Base-by-base conservation (phyloP, 768 basidiomycete species). In the Amanita fuliginea region DNA sequence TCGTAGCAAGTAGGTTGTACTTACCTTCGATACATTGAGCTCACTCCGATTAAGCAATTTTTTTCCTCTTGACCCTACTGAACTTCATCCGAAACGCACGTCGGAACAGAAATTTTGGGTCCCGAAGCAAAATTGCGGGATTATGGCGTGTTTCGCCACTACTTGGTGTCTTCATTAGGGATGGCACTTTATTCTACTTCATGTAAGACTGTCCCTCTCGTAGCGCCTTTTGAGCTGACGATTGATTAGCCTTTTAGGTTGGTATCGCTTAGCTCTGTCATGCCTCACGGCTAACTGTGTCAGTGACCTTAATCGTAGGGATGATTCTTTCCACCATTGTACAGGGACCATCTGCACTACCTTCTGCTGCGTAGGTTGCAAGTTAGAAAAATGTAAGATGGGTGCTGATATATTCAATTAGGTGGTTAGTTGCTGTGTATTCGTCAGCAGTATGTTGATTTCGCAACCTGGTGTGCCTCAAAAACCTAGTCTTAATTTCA, bases 371-470 rank as follows among this genome's bases (percentile, higher is more conserved):
- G 44, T 46, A 21, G 16, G 44, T 46, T 7, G 24, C 42, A 34
- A 24, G 24, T 9, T 35, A 10, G 16, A 32, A 6, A 3, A 22
- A 16, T 7, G 4, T 35, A 2, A 37, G 18, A 19, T 6, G n/a
- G 10, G 16, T 47, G 3, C 36, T 47, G 9, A 47, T 9, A 3
- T 28, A 30, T 26, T 16, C 30, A 18, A 24, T 32, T 46, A 47
- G 46, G 13, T 47, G 46, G 46, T 4, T 47, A 22, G 18, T 47
- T 24, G 46, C 46, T 3, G 37, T 47, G 26, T 47, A 47, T 39
- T 47, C 46, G 5, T 47, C 37, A 21, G 46, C 46, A 18, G 46
- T 47, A 28, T 36, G 46, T 36, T 14, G 7, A 21, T 21, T 13
- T 32, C 13, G 5, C 2, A 6, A 2, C 33, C 8, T 19, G 6